Conservation (phyloP, 2,329 filamentous ascomycete genomes). For the Aspergillus oerlinghausenensis region DNA sequence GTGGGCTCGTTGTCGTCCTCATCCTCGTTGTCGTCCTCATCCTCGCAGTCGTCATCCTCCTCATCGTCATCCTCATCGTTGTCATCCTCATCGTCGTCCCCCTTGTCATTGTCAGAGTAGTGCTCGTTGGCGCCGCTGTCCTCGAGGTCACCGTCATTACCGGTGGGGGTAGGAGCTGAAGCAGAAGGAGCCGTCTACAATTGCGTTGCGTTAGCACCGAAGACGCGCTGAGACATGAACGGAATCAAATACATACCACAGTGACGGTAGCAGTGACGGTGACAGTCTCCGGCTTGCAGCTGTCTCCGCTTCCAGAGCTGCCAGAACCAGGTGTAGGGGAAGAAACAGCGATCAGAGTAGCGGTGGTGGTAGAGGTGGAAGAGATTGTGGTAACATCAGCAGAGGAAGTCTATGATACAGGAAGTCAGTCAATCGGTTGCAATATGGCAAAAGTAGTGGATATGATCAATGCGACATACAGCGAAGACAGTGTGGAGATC, state of each 20-base stretch:
- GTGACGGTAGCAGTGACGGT: constrained; percentile 33
- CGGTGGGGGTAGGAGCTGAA: constrained; percentile 8
- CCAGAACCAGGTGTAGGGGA: constrained; percentile 9
- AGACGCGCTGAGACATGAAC: neutral
- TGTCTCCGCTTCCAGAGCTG: constrained; percentile 5
- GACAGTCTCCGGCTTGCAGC: constrained; percentile 19
- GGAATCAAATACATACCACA: constrained; percentile 24
- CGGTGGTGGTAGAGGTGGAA: constrained; percentile 27
- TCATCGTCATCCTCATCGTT: neutral
- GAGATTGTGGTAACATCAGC: constrained; percentile 24
- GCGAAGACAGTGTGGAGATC: constrained; percentile 22
- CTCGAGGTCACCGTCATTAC: neutral
- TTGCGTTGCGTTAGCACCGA: neutral
- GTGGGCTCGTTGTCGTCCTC: constrained; percentile 3
- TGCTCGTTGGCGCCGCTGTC: neutral
- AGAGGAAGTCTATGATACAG: constrained; percentile 5
- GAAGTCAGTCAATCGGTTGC: neutral
- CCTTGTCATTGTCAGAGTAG: neutral
- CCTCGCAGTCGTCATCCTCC: constrained; percentile 1
- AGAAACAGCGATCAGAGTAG: constrained; percentile 21
- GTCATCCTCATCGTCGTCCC: neutral
- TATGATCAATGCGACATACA: constrained; percentile 14
- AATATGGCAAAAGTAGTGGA: neutral
- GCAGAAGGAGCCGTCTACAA: constrained; percentile 6
- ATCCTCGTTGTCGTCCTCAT: constrained; percentile 3